Conservation (phyloP, 208 protist species). For the Crithidia brevicula region DNA sequence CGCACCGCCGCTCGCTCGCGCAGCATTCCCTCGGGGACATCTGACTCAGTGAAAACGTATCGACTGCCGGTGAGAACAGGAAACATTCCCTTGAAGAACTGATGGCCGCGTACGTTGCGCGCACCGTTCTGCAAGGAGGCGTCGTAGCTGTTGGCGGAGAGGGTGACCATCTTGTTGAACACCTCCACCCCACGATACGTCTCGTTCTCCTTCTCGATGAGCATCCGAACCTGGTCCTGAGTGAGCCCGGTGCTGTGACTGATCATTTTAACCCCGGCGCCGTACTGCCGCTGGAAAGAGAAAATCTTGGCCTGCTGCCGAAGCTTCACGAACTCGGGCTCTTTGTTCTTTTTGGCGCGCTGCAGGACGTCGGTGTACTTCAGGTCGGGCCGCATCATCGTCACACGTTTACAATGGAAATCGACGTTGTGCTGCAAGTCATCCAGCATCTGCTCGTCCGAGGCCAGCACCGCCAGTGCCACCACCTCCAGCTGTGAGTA, state of each 20-base stretch:
- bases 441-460: constrained; percentile 91
- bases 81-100: constrained; percentile 94
- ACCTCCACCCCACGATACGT: constrained; percentile 89
- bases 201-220: constrained; percentile 92
- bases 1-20: constrained; percentile 45
- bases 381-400: constrained; percentile 93
- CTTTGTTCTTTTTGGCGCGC: constrained; percentile 92
- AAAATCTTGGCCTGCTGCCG: constrained; percentile 95
- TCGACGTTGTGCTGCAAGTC: constrained; percentile 91
- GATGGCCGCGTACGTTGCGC: constrained; percentile 85
- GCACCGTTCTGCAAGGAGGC: constrained; percentile 86
- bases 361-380: constrained; percentile 90
- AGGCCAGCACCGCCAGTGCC: constrained; percentile 86
- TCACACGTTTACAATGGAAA: constrained; percentile 94
- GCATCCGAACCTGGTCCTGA: constrained; percentile 89
- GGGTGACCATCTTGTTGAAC: constrained; percentile 90
- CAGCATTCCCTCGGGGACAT: constrained; percentile 83
- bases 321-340: constrained; percentile 92
- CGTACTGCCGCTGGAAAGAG: constrained; percentile 95
- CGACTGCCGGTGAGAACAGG: constrained; percentile 90
- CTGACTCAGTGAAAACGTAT: constrained; percentile 91
- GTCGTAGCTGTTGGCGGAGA: constrained; percentile 91
- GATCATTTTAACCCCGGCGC: constrained; percentile 92
- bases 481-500: constrained; percentile 95
- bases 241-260: constrained; percentile 91